Evolutionary conservation across 768 basidiomycete genomes (phyloP), one percentile per base, ranked within the genome.

Genomic region (Mycena floridula): DNA sequence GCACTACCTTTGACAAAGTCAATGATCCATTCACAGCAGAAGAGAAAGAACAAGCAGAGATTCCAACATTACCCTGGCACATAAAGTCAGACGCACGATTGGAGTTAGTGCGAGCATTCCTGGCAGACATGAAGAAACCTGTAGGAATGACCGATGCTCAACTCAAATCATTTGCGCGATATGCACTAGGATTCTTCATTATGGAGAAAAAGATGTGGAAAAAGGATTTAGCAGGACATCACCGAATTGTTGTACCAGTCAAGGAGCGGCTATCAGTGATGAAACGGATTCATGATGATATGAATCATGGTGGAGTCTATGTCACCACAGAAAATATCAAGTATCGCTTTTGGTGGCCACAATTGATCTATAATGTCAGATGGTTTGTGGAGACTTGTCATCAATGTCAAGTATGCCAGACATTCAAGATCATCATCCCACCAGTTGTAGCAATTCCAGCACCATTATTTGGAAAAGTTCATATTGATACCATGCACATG

Each of bases 401-500:
- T 37, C 41, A 54, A 6, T 73, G 73, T 43, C 72, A 74, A 37
- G 37, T 54, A 0, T 46, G 56, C 1, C 53, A 57, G 0, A 45
- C 50, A 0, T 9, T 43, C 0, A 58, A 59, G 11, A 35, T 69
- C 0, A 20, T 42, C 1, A 56, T 68, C n/a, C 61, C 57, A 5
- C 58, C 50, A 0, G 52, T 48, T 0, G 54, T 64, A 6, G 41
- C 59, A 0, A 43, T 43, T 0, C 58, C 60, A 0, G 46, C 54
- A 2, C 47, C 55, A 0, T 44, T 67, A 1, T 64, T 67, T 32
- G 22, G 50, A 0, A 64, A 64, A 30, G 50, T 63, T 0, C 58
- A 72, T 30, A 54, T 66, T 3, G 64, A 72, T 46, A 63, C 65
- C 0, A 72, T 73, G 68, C 54, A 60, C 23, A 63, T 72, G 60